Evolutionary conservation across 2,329 filamentous ascomycete species (phyloP).

Genomic region (Achaetomium macrosporum): DNA sequence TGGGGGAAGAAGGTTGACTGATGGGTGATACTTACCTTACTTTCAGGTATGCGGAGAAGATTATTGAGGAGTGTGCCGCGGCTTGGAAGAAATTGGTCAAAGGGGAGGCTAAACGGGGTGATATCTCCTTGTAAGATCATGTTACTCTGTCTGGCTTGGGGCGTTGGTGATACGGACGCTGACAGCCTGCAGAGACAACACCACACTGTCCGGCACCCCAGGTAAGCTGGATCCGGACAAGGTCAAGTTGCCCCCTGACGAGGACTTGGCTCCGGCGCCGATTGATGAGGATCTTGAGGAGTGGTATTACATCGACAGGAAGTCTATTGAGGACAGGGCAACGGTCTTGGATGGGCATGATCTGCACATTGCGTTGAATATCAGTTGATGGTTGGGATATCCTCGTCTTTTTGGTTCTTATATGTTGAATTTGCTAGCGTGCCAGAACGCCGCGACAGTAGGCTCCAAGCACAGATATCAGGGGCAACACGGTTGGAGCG

Average conservation of each 20-base stretch:
- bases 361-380: constrained; percentile 6
- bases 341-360: not conserved
- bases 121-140: constrained; percentile 68
- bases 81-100: constrained; percentile 93
- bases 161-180: constrained; percentile 21
- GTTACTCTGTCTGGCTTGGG: not conserved
- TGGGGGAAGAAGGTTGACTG: not conserved
- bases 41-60: constrained; percentile 79
- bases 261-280: constrained; percentile 76
- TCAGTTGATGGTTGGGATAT: not conserved
- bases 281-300: constrained; percentile 96
- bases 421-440: too few species aligned
- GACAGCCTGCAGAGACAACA: constrained; percentile 25
- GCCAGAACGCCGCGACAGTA: too few species aligned
- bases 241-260: constrained; percentile 55
- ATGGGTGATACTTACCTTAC: too few species aligned
- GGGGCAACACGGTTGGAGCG: too few species aligned
- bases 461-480: too few species aligned
- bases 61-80: constrained; percentile 89
- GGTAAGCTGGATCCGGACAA: constrained; percentile 18
- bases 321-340: not conserved
- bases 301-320: constrained; percentile 69
- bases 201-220: constrained; percentile 18
- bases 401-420: not conserved
- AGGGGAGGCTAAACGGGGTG: constrained; percentile 73